Evolutionary conservation across 768 basidiomycete species (phyloP).

Genomic region (Rhodosporidiobolus odoratus): DNA sequence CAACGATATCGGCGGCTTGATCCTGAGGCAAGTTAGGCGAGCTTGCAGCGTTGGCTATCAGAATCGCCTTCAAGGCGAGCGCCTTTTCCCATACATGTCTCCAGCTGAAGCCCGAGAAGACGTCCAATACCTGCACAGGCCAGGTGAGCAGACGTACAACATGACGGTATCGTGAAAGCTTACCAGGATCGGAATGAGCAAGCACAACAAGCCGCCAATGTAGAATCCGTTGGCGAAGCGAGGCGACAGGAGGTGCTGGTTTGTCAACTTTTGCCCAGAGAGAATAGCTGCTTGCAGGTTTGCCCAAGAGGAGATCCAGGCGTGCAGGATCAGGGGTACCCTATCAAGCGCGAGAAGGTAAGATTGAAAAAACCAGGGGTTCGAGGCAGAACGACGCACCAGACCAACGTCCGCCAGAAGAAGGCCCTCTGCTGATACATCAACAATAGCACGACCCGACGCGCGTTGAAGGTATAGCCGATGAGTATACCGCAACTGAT

Average conservation of each 20-base stretch:
- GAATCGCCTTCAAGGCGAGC: neutral
- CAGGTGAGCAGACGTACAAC: too few relatives aligned
- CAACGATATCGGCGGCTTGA: too few relatives aligned
- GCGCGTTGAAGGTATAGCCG: slow-evolving; percentile 7
- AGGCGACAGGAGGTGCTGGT: slow-evolving; percentile 7
- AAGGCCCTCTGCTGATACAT: neutral
- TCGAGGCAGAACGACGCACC: neutral
- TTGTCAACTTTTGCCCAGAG: neutral
- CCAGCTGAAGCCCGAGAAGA: neutral
- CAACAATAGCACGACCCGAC: neutral
- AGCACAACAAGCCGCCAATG: slow-evolving; percentile 4
- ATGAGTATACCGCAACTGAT: slow-evolving; percentile 4
- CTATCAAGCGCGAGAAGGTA: neutral
- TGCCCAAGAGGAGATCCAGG: slow-evolving; percentile 8
- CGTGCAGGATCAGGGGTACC: slow-evolving; percentile 10
- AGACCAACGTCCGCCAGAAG: slow-evolving; percentile 9
- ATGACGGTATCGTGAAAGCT: too few relatives aligned
- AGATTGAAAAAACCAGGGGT: neutral
- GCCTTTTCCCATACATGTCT: neutral
- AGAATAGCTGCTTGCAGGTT: slow-evolving; percentile 14
- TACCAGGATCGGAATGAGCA: neutral
- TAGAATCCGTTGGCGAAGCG: slow-evolving; percentile 4
- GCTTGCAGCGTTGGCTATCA: neutral
- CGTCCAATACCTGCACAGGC: too few relatives aligned
- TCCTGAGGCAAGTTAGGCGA: neutral